A percentile compares a stretch with the other conserved stretches of the same genome.
phyloP scores from a whole-genome alignment of 1,284 basidiomycete genomes.

The Pseudozyma thailandica region DNA sequence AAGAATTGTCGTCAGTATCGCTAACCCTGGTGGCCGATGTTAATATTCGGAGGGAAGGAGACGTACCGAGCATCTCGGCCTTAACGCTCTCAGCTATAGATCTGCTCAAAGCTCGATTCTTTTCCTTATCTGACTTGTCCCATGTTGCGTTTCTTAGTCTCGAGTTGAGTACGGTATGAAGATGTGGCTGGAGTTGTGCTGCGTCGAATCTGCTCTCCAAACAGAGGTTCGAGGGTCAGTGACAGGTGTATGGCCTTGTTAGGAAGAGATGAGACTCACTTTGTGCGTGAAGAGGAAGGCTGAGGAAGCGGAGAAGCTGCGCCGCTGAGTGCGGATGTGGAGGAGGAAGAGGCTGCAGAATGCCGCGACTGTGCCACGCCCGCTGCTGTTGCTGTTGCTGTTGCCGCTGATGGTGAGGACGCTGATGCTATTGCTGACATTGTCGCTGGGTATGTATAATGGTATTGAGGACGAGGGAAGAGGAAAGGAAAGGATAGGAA shows the following conservation, averaged over 20 bases:
- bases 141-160: constrained; percentile 31
- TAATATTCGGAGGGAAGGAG: not conserved
- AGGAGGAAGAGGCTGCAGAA: constrained; percentile 10
- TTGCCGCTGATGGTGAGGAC: constrained; percentile 5
- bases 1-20: not conserved
- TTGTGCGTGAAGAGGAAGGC: constrained; percentile 21
- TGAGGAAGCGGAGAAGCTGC: constrained; percentile 16
- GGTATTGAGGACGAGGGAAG: not conserved
- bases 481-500: not conserved
- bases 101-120: constrained; percentile 38
- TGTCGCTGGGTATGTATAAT: not conserved
- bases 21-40: not conserved
- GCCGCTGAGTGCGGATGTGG: constrained; percentile 6
- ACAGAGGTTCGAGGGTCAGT: not conserved
- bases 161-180: constrained; percentile 18
- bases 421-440: constrained; percentile 12
- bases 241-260: not conserved
- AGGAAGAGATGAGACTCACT: constrained; percentile 4
- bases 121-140: constrained; percentile 52
- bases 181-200: constrained; percentile 24
- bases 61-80: constrained; percentile 53
- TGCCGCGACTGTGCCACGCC: constrained; percentile 3
- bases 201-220: constrained; percentile 42
- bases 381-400: not conserved
- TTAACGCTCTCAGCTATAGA: constrained; percentile 47